These are phyloP conservation scores for Albugo laibachii DNA, from an alignment of 352 stramenopile genomes.

Conservation along the genomic window DNA sequence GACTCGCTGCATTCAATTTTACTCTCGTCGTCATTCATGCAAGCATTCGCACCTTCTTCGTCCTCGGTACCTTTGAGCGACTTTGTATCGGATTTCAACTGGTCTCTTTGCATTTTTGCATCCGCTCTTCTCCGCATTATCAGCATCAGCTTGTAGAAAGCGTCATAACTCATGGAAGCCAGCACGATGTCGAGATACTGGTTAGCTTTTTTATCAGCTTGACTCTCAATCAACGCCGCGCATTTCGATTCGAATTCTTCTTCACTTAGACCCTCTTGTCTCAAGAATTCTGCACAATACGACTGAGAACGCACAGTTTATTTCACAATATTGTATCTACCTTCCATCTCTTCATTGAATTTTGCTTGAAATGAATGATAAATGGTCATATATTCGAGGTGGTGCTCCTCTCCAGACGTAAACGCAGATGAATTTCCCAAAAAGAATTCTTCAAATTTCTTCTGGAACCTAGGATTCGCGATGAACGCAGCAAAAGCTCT, in stretches of 20 bases:
- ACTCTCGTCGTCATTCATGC: too few species aligned
- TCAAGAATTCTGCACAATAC: conserved; percentile 21
- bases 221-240: conserved; percentile 18
- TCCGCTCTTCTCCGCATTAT: conserved; percentile 31
- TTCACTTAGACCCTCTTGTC: conserved; percentile 22
- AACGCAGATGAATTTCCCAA: conserved; percentile 41
- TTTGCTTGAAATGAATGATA: conserved; percentile 50
- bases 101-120: conserved; percentile 10
- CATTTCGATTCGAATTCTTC: conserved; percentile 35
- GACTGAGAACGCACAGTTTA: not conserved
- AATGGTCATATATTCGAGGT: conserved; percentile 51
- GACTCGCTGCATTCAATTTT: too few species aligned
- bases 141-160: conserved; percentile 57
- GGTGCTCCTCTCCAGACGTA: conserved; percentile 39
- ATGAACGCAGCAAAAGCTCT: conserved; percentile 41
- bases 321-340: conserved; percentile 6
- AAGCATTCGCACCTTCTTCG: not conserved
- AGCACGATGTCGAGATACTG: conserved; percentile 59
- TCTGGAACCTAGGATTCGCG: conserved; percentile 31
- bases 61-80: conserved; percentile 2
- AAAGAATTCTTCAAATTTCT: conserved; percentile 57
- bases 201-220: conserved; percentile 29
- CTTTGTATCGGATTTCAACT: conserved; percentile 3
- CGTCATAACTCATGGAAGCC: conserved; percentile 59
- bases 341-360: conserved; percentile 52